These are phyloP conservation scores for Saccharomycopsis fermentans DNA, from an alignment of 805 yeast species.

Conservation along the genomic window DNA sequence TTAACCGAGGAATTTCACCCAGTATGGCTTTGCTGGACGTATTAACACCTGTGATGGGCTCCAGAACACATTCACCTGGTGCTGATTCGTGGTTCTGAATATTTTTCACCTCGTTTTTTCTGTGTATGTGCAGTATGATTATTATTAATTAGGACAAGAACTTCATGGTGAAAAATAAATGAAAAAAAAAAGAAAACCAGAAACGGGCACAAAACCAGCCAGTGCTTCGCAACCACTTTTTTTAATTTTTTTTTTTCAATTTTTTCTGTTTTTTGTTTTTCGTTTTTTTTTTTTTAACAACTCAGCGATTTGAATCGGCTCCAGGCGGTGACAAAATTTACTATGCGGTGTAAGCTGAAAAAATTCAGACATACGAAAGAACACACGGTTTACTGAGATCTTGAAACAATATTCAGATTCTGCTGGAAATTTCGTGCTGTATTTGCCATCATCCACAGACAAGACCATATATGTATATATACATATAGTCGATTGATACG, in stretches of 20 bases:
- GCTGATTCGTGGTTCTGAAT: neutral
- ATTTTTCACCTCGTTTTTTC: no score
- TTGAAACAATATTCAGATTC: neutral
- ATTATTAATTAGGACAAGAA: neutral
- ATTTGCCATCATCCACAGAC: no score
- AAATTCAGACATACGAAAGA: neutral
- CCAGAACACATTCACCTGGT: no score
- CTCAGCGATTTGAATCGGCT: neutral
- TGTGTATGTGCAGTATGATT: neutral
- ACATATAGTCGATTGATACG: no score
- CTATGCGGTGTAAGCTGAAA: neutral
- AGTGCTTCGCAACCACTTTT: neutral
- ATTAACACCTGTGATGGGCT: neutral
- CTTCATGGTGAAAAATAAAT: neutral
- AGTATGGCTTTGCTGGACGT: neutral
- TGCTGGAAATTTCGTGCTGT: no score
- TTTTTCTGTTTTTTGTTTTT: no score
- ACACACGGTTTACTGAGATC: neutral
- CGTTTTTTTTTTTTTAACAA: neutral
- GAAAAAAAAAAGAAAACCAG: neutral
- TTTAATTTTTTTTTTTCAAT: no score
- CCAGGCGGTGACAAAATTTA: neutral
- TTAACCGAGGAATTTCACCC: neutral
- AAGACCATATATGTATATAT: no score
- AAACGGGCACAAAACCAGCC: neutral